phyloP scores from a whole-genome alignment of 768 basidiomycete genomes.

The Russula sp. region DNA sequence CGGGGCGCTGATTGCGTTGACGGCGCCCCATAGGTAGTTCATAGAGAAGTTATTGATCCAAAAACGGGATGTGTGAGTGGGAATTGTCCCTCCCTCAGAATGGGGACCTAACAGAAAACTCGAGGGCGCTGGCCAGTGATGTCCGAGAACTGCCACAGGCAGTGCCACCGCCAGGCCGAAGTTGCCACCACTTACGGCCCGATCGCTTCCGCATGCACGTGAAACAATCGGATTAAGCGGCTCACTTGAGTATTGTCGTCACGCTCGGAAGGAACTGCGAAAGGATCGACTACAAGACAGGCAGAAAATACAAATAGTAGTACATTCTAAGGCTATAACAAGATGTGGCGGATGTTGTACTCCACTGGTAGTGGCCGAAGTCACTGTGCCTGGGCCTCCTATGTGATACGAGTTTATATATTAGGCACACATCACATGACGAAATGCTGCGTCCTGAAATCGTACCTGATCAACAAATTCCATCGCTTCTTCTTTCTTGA shows the following conservation, averaged over 20 bases:
- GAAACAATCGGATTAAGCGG: no score
- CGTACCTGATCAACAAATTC: slow-evolving; percentile 86
- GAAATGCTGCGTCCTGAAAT: slow-evolving; percentile 20
- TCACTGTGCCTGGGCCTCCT: slow-evolving; percentile 49
- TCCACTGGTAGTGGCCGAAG: background rate
- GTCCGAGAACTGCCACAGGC: no score
- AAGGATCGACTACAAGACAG: background rate
- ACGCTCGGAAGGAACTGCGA: no score
- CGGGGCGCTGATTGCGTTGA: slow-evolving; percentile 78
- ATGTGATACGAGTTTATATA: slow-evolving; percentile 3
- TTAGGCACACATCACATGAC: background rate
- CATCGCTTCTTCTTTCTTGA: slow-evolving; percentile 86
- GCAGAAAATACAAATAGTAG: background rate
- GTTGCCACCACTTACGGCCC: no score
- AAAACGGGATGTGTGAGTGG: background rate
- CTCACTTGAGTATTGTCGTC: no score
- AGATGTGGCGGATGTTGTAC: background rate
- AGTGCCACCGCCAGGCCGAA: no score
- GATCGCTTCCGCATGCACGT: no score
- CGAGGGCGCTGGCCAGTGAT: no score
- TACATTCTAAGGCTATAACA: background rate
- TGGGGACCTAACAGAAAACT: background rate
- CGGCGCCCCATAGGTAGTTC: slow-evolving; percentile 86
- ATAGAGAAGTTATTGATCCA: slow-evolving; percentile 34
- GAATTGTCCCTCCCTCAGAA: background rate